A percentile compares a stretch with the other conserved stretches of the same genome.
phyloP scores from a whole-genome alignment of 2,329 filamentous ascomycete species.

The Neonectria neomacrospora region DNA sequence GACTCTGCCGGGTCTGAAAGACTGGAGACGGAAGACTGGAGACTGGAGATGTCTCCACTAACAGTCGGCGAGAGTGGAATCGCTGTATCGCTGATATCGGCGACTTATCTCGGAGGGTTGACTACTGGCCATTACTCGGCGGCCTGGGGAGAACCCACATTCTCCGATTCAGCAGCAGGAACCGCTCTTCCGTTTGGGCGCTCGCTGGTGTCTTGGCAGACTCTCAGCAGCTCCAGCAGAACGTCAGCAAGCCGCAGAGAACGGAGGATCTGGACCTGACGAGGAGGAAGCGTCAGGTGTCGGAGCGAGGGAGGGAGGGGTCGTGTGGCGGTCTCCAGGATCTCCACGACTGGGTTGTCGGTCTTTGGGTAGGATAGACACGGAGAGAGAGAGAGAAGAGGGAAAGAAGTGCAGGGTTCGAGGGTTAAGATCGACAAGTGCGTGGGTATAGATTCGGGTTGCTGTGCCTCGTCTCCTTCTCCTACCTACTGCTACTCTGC shows the following conservation, averaged over 20 bases:
- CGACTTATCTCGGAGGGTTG: constrained; percentile 22
- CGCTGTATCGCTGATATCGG: constrained; percentile 26
- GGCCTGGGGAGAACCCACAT: background rate
- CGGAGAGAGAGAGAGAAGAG: background rate
- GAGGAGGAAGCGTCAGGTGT: background rate
- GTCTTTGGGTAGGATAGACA: background rate
- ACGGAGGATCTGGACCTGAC: background rate
- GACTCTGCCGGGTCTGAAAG: background rate
- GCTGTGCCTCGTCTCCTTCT: background rate
- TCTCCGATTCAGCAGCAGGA: background rate
- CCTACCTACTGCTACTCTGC: background rate
- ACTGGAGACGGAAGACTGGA: constrained; percentile 2
- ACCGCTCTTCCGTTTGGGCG: background rate
- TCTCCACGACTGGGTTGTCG: background rate
- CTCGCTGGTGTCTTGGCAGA: constrained; percentile 15
- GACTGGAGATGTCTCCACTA: constrained; percentile 17
- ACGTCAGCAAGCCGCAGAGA: background rate
- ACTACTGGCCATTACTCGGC: constrained; percentile 29
- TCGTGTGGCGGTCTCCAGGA: constrained; percentile 12
- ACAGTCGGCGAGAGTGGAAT: constrained; percentile 18
- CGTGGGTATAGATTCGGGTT: background rate
- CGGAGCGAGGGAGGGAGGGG: background rate
- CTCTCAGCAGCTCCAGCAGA: constrained; percentile 1
- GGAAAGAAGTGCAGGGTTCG: background rate
- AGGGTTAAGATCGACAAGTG: background rate